A percentile compares a stretch with the other conserved stretches of the same genome.
These are phyloP conservation scores for Funneliformis caledonium DNA, from an alignment of 371 early-diverging fungal genomes.

Conservation along the genomic window DNA sequence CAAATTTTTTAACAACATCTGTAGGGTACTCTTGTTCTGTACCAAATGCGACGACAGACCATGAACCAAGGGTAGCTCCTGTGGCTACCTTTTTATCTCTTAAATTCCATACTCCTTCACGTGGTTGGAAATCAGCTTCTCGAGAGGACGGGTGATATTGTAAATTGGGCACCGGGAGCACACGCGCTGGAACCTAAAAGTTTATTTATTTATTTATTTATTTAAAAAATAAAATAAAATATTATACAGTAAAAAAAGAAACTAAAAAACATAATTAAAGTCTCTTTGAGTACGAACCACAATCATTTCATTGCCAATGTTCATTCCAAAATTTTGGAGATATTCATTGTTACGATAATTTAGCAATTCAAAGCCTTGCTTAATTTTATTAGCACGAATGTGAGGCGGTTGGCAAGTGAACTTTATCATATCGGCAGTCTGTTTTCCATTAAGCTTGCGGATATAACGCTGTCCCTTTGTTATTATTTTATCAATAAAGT, in stretches of 20 bases:
- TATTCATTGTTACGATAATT: slow-evolving; percentile 57
- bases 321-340: slow-evolving; percentile 66
- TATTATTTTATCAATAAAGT: neutral
- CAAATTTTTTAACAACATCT: slow-evolving; percentile 53
- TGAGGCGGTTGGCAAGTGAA: slow-evolving; percentile 81
- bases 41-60: slow-evolving; percentile 79
- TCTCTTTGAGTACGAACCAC: slow-evolving; percentile 44
- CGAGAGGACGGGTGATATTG: slow-evolving; percentile 63
- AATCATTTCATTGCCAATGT: slow-evolving; percentile 61
- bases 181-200: slow-evolving; percentile 63
- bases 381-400: slow-evolving; percentile 63
- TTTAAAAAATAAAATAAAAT: neutral
- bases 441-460: slow-evolving; percentile 77
- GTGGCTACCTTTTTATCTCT: slow-evolving; percentile 79
- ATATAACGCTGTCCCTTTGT: slow-evolving; percentile 72
- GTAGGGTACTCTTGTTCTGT: slow-evolving; percentile 44
- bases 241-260: neutral
- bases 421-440: slow-evolving; percentile 91
- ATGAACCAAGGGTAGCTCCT: slow-evolving; percentile 77
- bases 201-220: neutral
- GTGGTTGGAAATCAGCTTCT: slow-evolving; percentile 73
- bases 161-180: slow-evolving; percentile 79
- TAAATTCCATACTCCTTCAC: slow-evolving; percentile 91
- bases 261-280: neutral
- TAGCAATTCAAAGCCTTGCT: slow-evolving; percentile 53